Evolutionary conservation across 768 basidiomycete genomes (phyloP).

Genomic region (Gautieria morchelliformis): DNA sequence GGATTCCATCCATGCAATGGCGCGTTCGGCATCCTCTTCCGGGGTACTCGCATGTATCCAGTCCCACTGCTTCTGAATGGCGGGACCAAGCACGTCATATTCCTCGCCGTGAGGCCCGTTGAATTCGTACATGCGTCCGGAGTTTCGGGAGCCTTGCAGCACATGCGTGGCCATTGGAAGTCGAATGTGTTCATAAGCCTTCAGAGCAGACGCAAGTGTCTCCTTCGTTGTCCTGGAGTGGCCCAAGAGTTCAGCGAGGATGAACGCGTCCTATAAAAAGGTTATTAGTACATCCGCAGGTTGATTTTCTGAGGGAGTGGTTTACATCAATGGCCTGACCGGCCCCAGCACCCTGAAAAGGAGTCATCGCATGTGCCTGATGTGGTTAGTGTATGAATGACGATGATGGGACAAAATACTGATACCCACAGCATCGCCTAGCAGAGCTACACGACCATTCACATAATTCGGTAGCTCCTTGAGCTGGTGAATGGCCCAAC

Average conservation of each 20-base stretch:
- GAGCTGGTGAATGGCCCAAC: conserved; percentile 18
- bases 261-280: conserved; percentile 17
- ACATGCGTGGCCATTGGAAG: conserved; percentile 13
- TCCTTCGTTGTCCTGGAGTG: conserved; percentile 10
- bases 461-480: conserved; percentile 16
- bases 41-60: conserved; percentile 1
- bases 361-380: conserved; percentile 41
- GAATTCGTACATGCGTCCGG: conserved; percentile 7
- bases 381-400: not conserved
- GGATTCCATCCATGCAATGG: not conserved
- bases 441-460: conserved; percentile 15
- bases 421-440: conserved; percentile 22
- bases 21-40: not conserved
- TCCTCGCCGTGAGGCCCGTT: conserved; percentile 2
- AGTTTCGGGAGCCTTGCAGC: conserved; percentile 6
- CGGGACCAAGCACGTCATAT: not conserved
- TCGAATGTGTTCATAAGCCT: conserved; percentile 16
- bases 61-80: conserved; percentile 5
- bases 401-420: not conserved
- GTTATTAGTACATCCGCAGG: not conserved
- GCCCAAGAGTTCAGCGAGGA: conserved; percentile 15
- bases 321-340: conserved; percentile 48
- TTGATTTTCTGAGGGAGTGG: not conserved
- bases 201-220: conserved; percentile 10
- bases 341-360: conserved; percentile 50